Base-by-base conservation (phyloP, 2,329 filamentous ascomycete genomes). In the Calonectria pauciramosa region DNA sequence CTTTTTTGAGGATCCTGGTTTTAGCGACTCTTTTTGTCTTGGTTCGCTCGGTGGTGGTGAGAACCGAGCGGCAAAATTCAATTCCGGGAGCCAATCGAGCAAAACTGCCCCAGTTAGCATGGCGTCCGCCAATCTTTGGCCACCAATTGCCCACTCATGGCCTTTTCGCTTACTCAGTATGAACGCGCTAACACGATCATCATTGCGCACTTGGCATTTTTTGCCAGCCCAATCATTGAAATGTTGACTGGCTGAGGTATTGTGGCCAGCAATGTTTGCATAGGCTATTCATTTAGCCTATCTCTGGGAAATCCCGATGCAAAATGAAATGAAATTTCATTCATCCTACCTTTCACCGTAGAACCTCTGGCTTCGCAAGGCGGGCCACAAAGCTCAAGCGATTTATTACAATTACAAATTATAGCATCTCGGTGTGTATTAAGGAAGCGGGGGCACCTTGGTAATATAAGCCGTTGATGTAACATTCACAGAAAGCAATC, bases 1-100 rank as follows among this genome's bases (percentile, higher is more conserved):
- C 4, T 28, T 41, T 41, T 23, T 16, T 26, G 20, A 10, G 34
- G n/a, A 63, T 28, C 34, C 34, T 26, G 34, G n/a, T 63, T 28
- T 28, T 2, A 14, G n/a, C 20, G 34, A 28, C 56, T 63, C 56
- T 63, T 63, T 54, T 63, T 41, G 56, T 26, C 34, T 63, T 41
- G 6, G 14, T 41, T 38, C 16, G 13, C 9, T 16, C 4, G 4
- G 16, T 63, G 34, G 36, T 63, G 56, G 36, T 41, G 3, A 41
- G 38, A 63, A 18, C 36, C 23, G 34, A 63, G 34, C 56, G 56
- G 56, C 56, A 63, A 38, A 63, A 63, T 63, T 41, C 34, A 63
- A 63, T 63, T 20, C 56, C 56, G 56, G 36, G n/a, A 8, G 4
- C 52, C 32, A 28, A 28, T 41, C 3, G 9, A 14, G n/a, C 23